Evolutionary conservation across 768 basidiomycete genomes (phyloP).

Genomic region (Trametes villosa): DNA sequence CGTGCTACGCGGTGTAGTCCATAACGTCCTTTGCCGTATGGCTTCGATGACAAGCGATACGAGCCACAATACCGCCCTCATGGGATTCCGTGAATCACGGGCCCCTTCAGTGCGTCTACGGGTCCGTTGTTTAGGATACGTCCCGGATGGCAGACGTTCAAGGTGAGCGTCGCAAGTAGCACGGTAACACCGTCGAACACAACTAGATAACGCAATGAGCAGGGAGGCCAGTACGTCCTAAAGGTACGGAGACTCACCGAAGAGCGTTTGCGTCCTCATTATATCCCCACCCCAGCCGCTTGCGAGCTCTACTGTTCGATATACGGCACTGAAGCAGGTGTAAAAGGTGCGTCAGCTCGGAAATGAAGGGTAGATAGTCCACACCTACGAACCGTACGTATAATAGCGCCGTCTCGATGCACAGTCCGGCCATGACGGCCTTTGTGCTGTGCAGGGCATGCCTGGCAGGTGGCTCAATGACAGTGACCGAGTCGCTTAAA

Average conservation of each 20-base stretch:
- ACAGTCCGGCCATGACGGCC: neutral
- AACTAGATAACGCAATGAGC: neutral
- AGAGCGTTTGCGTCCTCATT: constrained; percentile 1
- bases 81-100: too few species aligned
- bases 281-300: neutral
- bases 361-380: neutral
- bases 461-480: neutral
- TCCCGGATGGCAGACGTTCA: neutral
- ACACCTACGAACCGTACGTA: neutral
- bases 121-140: neutral
- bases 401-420: neutral
- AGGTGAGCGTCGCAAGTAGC: neutral
- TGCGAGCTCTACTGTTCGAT: constrained; percentile 3
- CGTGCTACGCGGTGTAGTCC: too few species aligned
- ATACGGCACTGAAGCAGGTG: neutral
- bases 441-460: neutral
- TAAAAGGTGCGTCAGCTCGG: neutral
- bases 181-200: neutral
- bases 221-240: neutral
- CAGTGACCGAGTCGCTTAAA: neutral
- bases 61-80: too few species aligned
- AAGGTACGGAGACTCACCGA: neutral
- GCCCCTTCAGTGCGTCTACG: too few species aligned
- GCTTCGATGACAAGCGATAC: too few species aligned
- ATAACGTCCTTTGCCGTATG: too few species aligned